Evolutionary conservation across 106 monocot species (phyloP), one percentile per base, ranked within the genome.

Genomic region (Alisma plantagoaquatica): DNA sequence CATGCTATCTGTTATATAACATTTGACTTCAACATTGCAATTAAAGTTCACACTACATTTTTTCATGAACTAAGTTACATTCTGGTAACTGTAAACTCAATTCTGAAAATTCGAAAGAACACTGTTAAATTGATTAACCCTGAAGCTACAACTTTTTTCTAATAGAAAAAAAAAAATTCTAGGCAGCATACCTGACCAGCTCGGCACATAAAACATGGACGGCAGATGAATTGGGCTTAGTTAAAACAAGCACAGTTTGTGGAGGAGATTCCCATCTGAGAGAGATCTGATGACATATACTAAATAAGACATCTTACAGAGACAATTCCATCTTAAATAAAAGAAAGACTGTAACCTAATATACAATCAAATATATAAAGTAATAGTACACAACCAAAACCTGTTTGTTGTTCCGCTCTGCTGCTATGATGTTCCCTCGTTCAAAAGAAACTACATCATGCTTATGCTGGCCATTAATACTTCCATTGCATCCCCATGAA

Each of bases 251-350:
- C 69, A 98, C 98, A 43, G 79, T 86, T 31, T 74, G 75, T 62
- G 98, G 98, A 41, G 57, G 71, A 23, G 98, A 82, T 77, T 98
- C 98, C 98, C 98, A 98, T 72, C 79, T 89, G 64, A 98, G 62
- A 41, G 77, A 82, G 68, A 98, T 98, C 98, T 98, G 80, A 68
- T 62, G n/a, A 49, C 45, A 73, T 22, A 51, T 16, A 51, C 15
- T 5, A 49, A 51, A 16, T 29, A 27, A 51, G 21, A 27, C 23
- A 51, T 15, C 15, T n/a, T 22, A 46, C 16, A 46, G n/a, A 46
- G n/a, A 46, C 21, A 46, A 46, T 16, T 46, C 16, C 10, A 19
- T 0, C 10, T 0, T 46, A 20, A 46, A 46, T 16, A 57, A 46
- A 60, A 51, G 9, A 66, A 49, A 28, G 46, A 45, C 25, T 65